Evolutionary conservation across 306 rosid species (phyloP), one percentile per base, ranked within the genome.

Genomic region (Begonia fuchsioides): DNA sequence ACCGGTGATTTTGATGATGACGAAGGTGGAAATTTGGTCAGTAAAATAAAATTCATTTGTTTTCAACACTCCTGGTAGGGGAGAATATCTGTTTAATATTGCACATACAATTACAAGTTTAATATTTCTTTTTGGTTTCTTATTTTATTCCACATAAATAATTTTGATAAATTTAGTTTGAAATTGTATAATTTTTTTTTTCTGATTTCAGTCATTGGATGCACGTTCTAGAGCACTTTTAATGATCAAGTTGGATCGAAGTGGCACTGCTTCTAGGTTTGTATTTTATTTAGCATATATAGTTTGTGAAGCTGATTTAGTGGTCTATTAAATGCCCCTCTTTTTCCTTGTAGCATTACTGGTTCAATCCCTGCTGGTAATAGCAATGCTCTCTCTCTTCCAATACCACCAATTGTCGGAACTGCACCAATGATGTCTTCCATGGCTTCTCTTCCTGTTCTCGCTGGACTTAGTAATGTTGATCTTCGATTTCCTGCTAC

Each of bases 201-300:
- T 47, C 40, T 12, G 53, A 56, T 74, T 70, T 52, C 98, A 90
- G 95, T 70, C 94, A 17, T 53, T 82, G 50, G 81, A 90, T 58
- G 94, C 96, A 40, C 68, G 73, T 39, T 90, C 98, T 50, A 76
- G 98, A 63, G 95, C 98, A 47, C 61, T 73, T 47, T 86, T 90
- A 51, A 90, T 90, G 98, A 92, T 79, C 76, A 90, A 82, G 68
- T 78, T 90, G 81, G 95, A 90, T 70, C 95, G 95, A 12, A 76
- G 85, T 67, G 92, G 98, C 64, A 57, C 70, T 35, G 70, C 76
- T 52, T 47, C 95, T 49, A 77, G 86, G 95, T 84, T 52, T 49
- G 68, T 50, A 44, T 56, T 40, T 40, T 65, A 39, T 62, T 62
- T 14, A 57, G 38, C 35, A 56, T 55, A 44, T 47, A 11, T 41